Conservation (phyloP, 2,329 filamentous ascomycete genomes). For the Colletotrichum graminicola region DNA sequence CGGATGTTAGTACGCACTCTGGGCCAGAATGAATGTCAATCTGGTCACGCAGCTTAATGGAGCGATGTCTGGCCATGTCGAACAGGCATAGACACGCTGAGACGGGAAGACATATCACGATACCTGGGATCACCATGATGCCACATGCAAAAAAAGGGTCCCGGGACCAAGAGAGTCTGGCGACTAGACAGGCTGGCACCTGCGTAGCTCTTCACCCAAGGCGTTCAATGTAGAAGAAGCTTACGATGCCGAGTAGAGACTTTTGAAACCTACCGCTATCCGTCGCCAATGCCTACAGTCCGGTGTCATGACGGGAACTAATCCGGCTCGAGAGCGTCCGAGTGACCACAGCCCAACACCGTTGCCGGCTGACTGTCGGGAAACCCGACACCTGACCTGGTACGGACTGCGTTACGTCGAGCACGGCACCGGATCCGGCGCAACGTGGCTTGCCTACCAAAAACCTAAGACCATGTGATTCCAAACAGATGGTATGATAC, state of each 20-base stretch:
- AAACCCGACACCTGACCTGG: background rate
- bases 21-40: background rate
- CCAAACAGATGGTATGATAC: background rate
- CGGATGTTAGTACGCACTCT: background rate
- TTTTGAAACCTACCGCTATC: constrained; percentile 5
- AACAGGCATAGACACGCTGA: background rate
- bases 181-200: background rate
- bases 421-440: constrained; percentile 16
- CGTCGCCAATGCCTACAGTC: background rate
- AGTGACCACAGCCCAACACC: background rate
- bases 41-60: background rate
- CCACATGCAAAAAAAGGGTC: background rate
- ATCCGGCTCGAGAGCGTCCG: background rate
- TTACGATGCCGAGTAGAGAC: constrained; percentile 11
- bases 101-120: background rate
- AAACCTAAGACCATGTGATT: background rate
- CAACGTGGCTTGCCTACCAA: constrained; percentile 7
- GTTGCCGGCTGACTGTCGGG: background rate
- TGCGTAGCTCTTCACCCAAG: constrained; percentile 1
- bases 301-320: background rate
- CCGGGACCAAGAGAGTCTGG: background rate
- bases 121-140: constrained; percentile 23
- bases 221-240: constrained; percentile 3
- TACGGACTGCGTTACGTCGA: constrained; percentile 8
- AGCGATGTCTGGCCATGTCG: constrained; percentile 5